Conservation (phyloP, 73 alveolate species). For the Diophrys appendiculata region DNA sequence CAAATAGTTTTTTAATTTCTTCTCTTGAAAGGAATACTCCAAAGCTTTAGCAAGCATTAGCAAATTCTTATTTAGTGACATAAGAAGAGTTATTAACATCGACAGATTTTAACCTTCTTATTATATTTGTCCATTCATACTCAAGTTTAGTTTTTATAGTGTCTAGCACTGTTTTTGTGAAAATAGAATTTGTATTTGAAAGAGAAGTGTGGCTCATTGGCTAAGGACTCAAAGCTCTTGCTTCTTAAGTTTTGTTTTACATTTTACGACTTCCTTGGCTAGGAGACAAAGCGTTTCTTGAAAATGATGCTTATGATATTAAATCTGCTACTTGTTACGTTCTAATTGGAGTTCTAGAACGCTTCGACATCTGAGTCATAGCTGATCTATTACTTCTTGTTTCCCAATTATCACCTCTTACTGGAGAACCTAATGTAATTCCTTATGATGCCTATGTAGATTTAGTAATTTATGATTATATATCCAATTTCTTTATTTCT, state of each 20-base stretch:
- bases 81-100: slow-evolving; percentile 33
- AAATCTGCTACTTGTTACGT: neutral
- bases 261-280: neutral
- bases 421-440: neutral
- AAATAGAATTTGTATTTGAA: neutral
- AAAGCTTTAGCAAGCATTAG: slow-evolving; percentile 22
- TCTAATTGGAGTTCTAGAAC: neutral
- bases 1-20: slow-evolving; percentile 25
- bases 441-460: neutral
- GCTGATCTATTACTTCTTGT: neutral
- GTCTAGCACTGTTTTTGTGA: neutral
- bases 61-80: slow-evolving; percentile 30
- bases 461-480: neutral
- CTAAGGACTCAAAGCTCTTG: slow-evolving; percentile 1
- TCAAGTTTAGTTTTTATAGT: slow-evolving; percentile 34
- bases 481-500: slow-evolving; percentile 4
- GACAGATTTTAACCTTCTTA: slow-evolving; percentile 22
- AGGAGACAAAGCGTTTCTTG: neutral
- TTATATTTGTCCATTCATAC: slow-evolving; percentile 58
- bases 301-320: neutral
- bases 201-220: neutral
- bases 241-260: neutral
- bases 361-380: neutral
- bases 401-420: neutral
- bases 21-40: slow-evolving; percentile 55